These are phyloP conservation scores for Candida coleopterorum DNA, from an alignment of 805 yeast species.

Conservation along the genomic window DNA sequence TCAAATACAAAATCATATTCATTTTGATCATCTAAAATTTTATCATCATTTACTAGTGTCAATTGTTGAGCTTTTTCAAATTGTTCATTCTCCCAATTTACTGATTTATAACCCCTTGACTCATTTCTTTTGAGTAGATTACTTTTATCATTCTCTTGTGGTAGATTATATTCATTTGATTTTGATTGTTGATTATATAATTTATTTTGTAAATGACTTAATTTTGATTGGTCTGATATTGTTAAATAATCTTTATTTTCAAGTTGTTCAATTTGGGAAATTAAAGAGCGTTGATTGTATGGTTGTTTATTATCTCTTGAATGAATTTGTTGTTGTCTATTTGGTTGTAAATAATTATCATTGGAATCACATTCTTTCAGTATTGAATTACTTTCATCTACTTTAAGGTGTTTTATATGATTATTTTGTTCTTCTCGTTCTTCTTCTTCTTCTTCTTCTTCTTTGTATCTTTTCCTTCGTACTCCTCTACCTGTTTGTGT, in stretches of 20 bases:
- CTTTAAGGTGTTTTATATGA: too few relatives aligned
- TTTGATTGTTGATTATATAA: conserved; percentile 4
- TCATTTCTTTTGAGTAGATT: conserved; percentile 1
- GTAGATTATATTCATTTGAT: conserved; percentile 5
- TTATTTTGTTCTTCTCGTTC: conserved; percentile 1
- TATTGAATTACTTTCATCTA: too few relatives aligned
- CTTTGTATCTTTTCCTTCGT: conserved; percentile 9
- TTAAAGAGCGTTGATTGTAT: conserved; percentile 1
- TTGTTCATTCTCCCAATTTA: conserved; percentile 52
- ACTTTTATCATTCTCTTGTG: conserved; percentile 2
- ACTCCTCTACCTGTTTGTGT: conserved; percentile 13
- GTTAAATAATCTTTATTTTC: conserved; percentile 47
- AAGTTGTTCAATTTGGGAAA: conserved; percentile 12
- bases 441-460: conserved; percentile 2
- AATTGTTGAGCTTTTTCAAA: conserved; percentile 34
- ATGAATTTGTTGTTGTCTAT: too few relatives aligned
- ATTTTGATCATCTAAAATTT: conserved; percentile 38
- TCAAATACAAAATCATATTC: conserved; percentile 77
- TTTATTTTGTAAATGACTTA: conserved; percentile 1
- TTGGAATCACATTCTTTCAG: too few relatives aligned
- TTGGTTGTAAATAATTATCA: too few relatives aligned
- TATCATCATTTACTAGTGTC: conserved; percentile 28
- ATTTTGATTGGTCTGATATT: conserved; percentile 25
- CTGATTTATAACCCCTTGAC: conserved; percentile 6
- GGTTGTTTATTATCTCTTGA: not conserved